These are phyloP conservation scores for Knufia fluminis DNA, from an alignment of 2,329 filamentous ascomycete genomes.

Conservation along the genomic window DNA sequence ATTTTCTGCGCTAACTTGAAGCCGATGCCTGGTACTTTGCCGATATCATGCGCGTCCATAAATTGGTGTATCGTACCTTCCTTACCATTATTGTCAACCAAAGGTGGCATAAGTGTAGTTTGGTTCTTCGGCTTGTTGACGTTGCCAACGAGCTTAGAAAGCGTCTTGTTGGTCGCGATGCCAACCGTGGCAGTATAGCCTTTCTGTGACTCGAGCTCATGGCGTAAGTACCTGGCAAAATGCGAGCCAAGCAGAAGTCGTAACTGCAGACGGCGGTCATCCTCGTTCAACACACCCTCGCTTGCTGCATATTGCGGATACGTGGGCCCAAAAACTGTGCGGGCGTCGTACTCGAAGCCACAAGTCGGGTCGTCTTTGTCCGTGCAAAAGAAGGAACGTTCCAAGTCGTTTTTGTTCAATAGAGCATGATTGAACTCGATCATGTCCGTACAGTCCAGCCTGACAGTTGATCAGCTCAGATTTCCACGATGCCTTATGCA, in stretches of 20 bases:
- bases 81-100: constrained; percentile 28
- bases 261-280: constrained; percentile 37
- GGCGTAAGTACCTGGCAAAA: constrained; percentile 64
- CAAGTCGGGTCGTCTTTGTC: constrained; percentile 61
- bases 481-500: constrained; percentile 4
- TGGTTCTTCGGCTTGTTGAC: constrained; percentile 80
- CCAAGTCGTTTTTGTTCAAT: constrained; percentile 57
- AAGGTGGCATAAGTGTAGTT: constrained; percentile 67
- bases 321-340: constrained; percentile 54
- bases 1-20: constrained; percentile 64
- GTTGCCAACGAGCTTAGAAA: constrained; percentile 76
- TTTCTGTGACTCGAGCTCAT: constrained; percentile 61
- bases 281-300: constrained; percentile 10
- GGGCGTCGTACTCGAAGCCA: constrained; percentile 75
- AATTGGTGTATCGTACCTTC: constrained; percentile 54
- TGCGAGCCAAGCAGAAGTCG: constrained; percentile 72
- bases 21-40: constrained; percentile 77
- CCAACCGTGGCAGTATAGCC: constrained; percentile 85
- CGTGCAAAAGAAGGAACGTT: constrained; percentile 69
- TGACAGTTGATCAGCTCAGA: constrained; percentile 23
- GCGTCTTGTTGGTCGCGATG: constrained; percentile 75
- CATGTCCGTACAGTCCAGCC: constrained; percentile 75
- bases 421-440: constrained; percentile 69
- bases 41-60: constrained; percentile 65
- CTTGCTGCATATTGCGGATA: constrained; percentile 34